Percentiles rank a stretch among this genome's conserved stretches.
These are phyloP conservation scores for Mimosa pudica DNA, from an alignment of 306 rosid genomes.

Conservation along the genomic window DNA sequence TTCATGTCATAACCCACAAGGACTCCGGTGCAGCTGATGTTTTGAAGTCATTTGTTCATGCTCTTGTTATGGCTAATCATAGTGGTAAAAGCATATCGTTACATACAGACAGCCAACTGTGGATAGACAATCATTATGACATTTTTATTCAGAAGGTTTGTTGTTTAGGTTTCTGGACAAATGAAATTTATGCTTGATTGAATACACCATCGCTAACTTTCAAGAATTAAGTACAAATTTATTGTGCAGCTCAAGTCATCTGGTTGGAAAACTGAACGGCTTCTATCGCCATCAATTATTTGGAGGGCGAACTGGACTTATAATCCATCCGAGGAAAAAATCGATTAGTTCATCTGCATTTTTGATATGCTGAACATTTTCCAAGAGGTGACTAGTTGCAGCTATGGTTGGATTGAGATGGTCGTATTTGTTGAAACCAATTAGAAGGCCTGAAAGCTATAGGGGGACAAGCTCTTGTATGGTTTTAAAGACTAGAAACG, in stretches of 20 bases:
- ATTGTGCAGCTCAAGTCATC: conserved; percentile 67
- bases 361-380: not conserved
- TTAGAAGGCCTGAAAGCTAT: too few relatives aligned
- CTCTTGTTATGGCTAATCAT: conserved; percentile 56
- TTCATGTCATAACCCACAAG: conserved; percentile 69
- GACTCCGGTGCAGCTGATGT: conserved; percentile 72
- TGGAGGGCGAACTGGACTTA: conserved; percentile 90
- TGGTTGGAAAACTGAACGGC: conserved; percentile 93
- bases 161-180: conserved; percentile 31
- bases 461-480: too few relatives aligned
- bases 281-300: conserved; percentile 59
- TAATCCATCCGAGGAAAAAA: conserved; percentile 56
- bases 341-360: conserved; percentile 48
- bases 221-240: conserved; percentile 14
- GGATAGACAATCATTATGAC: conserved; percentile 79
- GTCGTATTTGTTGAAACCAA: too few relatives aligned
- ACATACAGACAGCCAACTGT: conserved; percentile 69
- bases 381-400: too few relatives aligned
- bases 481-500: not conserved
- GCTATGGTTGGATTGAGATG: too few relatives aligned
- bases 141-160: conserved; percentile 71
- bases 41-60: conserved; percentile 77
- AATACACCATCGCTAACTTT: conserved; percentile 17
- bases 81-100: conserved; percentile 48
- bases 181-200: conserved; percentile 16